Percentiles rank a stretch among this genome's conserved stretches.
Conservation (phyloP, 1,284 basidiomycete genomes). For the Trichosporon ovoides region DNA sequence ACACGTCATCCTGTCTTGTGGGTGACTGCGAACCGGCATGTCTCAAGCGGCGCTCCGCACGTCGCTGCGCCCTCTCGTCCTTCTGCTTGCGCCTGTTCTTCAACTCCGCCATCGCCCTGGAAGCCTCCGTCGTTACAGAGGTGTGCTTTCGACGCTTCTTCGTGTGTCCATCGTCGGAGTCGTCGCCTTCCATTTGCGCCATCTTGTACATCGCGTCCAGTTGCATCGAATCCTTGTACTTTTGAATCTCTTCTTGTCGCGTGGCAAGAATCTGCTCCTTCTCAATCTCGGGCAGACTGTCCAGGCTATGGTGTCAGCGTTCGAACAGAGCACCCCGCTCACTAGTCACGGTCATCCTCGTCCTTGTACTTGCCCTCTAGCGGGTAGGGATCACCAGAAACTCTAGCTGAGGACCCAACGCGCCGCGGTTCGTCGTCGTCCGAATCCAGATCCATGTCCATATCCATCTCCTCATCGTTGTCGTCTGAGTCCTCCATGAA, state of each 20-base stretch:
- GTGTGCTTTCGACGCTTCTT: conserved; percentile 61
- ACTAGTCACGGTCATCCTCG: conserved; percentile 74
- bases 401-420: neutral
- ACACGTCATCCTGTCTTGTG: conserved; percentile 26
- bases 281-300: conserved; percentile 76
- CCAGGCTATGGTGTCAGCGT: conserved; percentile 55
- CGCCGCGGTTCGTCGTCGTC: conserved; percentile 29
- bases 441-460: conserved; percentile 43
- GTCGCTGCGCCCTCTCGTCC: conserved; percentile 35
- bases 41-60: conserved; percentile 54
- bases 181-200: conserved; percentile 49
- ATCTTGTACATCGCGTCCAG: conserved; percentile 66
- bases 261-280: conserved; percentile 77
- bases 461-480: conserved; percentile 28
- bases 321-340: conserved; percentile 35
- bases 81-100: conserved; percentile 70
- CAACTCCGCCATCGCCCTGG: conserved; percentile 70
- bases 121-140: conserved; percentile 77
- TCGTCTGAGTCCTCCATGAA: conserved; percentile 25
- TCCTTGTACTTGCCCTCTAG: conserved; percentile 84
- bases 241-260: conserved; percentile 73
- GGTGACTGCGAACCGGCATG: conserved; percentile 44
- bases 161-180: conserved; percentile 32
- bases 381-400: conserved; percentile 67
- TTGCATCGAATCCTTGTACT: conserved; percentile 65